Evolutionary conservation across 495 filamentous ascomycete species (phyloP).

Genomic region (Aspergillus kassunensis): DNA sequence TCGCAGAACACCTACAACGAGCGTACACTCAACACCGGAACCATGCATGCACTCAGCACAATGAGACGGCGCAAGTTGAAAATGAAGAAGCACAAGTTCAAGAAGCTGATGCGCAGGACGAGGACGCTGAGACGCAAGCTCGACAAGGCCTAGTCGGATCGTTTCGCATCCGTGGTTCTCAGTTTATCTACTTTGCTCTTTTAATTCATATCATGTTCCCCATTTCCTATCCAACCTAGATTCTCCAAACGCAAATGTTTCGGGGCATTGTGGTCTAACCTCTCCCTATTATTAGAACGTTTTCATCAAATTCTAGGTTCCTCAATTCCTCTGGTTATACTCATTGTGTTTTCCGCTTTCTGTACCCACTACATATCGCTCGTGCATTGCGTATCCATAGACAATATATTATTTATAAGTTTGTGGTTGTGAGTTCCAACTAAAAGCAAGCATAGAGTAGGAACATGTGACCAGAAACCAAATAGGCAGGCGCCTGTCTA

Average conservation of each 20-base stretch:
- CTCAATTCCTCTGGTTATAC: neutral
- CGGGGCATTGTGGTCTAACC: neutral
- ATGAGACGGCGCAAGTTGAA: conserved; percentile 82
- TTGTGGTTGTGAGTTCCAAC: no score
- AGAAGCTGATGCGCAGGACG: conserved; percentile 95
- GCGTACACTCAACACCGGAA: conserved; percentile 33
- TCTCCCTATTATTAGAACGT: conserved; percentile 3
- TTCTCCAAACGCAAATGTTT: conserved; percentile 1
- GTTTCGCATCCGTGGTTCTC: neutral
- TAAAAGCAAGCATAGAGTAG: no score
- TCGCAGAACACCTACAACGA: conserved; percentile 39
- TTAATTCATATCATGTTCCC: conserved; percentile 1
- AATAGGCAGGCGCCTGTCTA: no score
- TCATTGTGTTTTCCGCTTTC: neutral
- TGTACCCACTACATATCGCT: conserved; percentile 6
- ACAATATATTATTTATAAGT: conserved; percentile 15
- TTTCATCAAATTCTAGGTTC: neutral
- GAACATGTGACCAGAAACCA: no score
- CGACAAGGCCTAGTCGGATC: conserved; percentile 50
- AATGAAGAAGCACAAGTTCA: conserved; percentile 99
- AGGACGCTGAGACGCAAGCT: conserved; percentile 84
- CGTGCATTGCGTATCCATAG: conserved; percentile 12
- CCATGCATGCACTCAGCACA: conserved; percentile 72
- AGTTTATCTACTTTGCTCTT: neutral
- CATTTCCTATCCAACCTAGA: neutral